Evolutionary conservation across 108 stramenopile genomes (phyloP), one percentile per base, ranked within the genome.

Genomic region (Nitzschia sp.): DNA sequence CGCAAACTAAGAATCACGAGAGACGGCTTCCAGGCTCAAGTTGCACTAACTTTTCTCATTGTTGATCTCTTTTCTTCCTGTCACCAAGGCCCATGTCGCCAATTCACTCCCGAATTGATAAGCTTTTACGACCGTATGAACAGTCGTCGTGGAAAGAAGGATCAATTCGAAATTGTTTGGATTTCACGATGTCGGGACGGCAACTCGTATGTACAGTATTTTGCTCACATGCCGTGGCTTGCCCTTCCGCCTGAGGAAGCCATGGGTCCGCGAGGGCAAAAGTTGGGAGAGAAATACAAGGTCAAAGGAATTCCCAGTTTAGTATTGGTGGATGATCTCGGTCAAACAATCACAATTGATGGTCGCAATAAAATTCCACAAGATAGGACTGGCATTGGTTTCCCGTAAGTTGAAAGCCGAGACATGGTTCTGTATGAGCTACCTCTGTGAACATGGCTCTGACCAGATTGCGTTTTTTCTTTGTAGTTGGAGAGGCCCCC

Each of bases 101-200:
- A 96, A 64, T 97, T 97, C 65, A 97, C 96, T 36, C 96, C 96
- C 2, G 91, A 95, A 31, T 75, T 97, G 6, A 90, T 88, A 28
- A 79, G 73, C 25, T 97, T 95, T 68, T 95, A 95, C 67, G 61
- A 94, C 23, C 87, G 86, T 47, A 90, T 95, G 76, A 96, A 96
- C 66, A 71, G 71, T 15, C 78, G 85, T 11, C 66, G 86, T 29
- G 90, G 90, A 19, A 85, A 86, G 51, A 77, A 93, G 66, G 80
- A 92, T 59, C 73, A 92, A 65, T 93, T 96, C 54, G 86, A 96
- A 70, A 92, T 96, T 72, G 83, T 96, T 1, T 95, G 90, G 90
- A 74, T 95, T 27, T 88, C 87, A 27, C 67, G 95, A 11, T 96
- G 95, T 69, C 83, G 92, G 24, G 91, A 93, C 45, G 69, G 79